Percentiles rank a stretch among this genome's conserved stretches.
These are phyloP conservation scores for Plenodomus lindquistii DNA, from an alignment of 2,329 filamentous ascomycete species.

Conservation along the genomic window DNA sequence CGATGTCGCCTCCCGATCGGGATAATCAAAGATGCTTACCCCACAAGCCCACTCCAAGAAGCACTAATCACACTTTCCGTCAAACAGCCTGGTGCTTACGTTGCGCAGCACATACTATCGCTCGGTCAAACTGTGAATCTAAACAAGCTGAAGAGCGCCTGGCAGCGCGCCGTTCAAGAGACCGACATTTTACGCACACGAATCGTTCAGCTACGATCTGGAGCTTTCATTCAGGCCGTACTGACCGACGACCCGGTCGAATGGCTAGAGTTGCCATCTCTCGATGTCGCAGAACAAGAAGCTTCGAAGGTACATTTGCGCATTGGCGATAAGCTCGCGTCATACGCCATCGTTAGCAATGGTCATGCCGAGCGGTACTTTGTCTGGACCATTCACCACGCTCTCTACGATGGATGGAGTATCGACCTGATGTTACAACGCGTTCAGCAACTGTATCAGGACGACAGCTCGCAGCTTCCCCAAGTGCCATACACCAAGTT, in stretches of 20 bases:
- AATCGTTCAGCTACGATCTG: slow-evolving; percentile 32
- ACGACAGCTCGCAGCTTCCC: slow-evolving; percentile 16
- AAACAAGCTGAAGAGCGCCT: slow-evolving; percentile 50
- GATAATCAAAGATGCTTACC: slow-evolving; percentile 46
- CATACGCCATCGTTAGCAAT: slow-evolving; percentile 31
- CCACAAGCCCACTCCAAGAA: slow-evolving; percentile 50
- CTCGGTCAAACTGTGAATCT: slow-evolving; percentile 47
- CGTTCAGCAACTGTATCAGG: slow-evolving; percentile 30
- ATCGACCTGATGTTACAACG: slow-evolving; percentile 35
- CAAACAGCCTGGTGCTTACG: slow-evolving; percentile 53
- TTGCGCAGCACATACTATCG: slow-evolving; percentile 51
- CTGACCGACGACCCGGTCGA: slow-evolving; percentile 29
- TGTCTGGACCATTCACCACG: slow-evolving; percentile 48
- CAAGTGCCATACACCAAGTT: slow-evolving; percentile 38
- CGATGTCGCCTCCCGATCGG: slow-evolving; percentile 27
- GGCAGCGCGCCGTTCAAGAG: slow-evolving; percentile 51
- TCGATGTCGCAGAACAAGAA: slow-evolving; percentile 21
- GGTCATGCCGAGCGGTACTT: slow-evolving; percentile 28
- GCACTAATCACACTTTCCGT: slow-evolving; percentile 54
- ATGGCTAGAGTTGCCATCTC: slow-evolving; percentile 27
- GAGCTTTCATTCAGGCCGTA: slow-evolving; percentile 34
- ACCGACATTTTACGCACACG: slow-evolving; percentile 56
- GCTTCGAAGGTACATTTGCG: slow-evolving; percentile 21
- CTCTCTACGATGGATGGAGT: slow-evolving; percentile 48
- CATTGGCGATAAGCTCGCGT: slow-evolving; percentile 27